phyloP scores from a whole-genome alignment of 2,329 filamentous ascomycete genomes.

The Stemphylium vesicarium region DNA sequence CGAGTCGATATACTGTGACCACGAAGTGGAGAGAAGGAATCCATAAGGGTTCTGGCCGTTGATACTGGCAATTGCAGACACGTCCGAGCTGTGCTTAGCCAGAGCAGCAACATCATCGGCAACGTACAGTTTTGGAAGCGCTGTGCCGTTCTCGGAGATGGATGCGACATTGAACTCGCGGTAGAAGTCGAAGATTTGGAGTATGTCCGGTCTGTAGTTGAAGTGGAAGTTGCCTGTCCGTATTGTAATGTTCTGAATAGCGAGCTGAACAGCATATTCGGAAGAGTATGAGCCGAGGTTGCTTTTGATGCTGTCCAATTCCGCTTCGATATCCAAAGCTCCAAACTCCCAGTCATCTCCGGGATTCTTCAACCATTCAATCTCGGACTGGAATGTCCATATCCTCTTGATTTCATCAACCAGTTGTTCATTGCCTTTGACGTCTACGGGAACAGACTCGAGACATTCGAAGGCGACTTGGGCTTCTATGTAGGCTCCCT shows the following conservation, averaged over 20 bases:
- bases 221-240: conserved; percentile 37
- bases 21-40: conserved; percentile 28
- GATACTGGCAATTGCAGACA: conserved; percentile 38
- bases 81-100: conserved; percentile 14
- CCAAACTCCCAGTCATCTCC: conserved; percentile 43
- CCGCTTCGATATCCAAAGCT: conserved; percentile 41
- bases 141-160: conserved; percentile 42
- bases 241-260: conserved; percentile 33
- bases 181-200: conserved; percentile 30
- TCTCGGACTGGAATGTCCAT: conserved; percentile 46
- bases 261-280: conserved; percentile 49
- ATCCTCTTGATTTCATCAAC: conserved; percentile 40
- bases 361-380: conserved; percentile 44
- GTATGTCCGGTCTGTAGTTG: conserved; percentile 37
- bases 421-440: conserved; percentile 29
- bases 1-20: conserved; percentile 29
- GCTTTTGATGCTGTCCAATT: conserved; percentile 42
- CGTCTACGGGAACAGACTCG: conserved; percentile 41
- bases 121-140: conserved; percentile 43
- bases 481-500: conserved; percentile 19
- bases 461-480: conserved; percentile 36
- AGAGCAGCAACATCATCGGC: conserved; percentile 25
- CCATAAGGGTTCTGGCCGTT: conserved; percentile 34
- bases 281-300: conserved; percentile 37
- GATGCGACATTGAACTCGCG: conserved; percentile 29